Evolutionary conservation across 2,329 filamentous ascomycete species (phyloP), one percentile per base, ranked within the genome.

Genomic region (Aplosporella prunicola): DNA sequence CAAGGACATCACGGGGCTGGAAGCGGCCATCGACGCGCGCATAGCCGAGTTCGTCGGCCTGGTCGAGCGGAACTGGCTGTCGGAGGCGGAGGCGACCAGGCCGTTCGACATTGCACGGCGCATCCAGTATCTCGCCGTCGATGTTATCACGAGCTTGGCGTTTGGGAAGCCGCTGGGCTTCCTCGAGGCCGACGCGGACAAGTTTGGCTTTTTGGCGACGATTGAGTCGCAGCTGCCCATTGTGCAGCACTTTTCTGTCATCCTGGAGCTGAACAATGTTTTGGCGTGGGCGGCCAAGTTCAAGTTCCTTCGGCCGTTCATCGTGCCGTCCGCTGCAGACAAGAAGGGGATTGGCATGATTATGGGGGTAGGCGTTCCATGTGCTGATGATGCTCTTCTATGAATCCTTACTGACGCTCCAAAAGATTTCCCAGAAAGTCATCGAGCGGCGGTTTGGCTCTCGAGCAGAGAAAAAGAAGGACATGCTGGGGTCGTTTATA

Each of bases 401-500:
- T n/a, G n/a, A n/a, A n/a, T n/a, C n/a, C n/a, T n/a, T n/a, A n/a
- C n/a, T n/a, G n/a, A n/a, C n/a, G n/a, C n/a, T n/a, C n/a, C n/a
- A n/a, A n/a, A n/a, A n/a, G n/a, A n/a, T n/a, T n/a, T n/a, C n/a
- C n/a, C n/a, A n/a, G n/a, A n/a, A n/a, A n/a, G n/a, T n/a, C n/a
- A n/a, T n/a, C n/a, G n/a, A n/a, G n/a, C n/a, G n/a, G n/a, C n/a
- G n/a, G n/a, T n/a, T n/a, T n/a, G n/a, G n/a, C n/a, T n/a, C n/a
- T n/a, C n/a, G n/a, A n/a, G 24, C n/a, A n/a, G n/a, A n/a, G n/a
- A n/a, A n/a, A n/a, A n/a, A 57, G 5, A 33, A 41, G 14, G 72
- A 75, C 44, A 76, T 76, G 71, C 59, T 76, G 5, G 64, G 62
- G 3, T 66, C 67, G 0, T 73, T 74, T 46, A 61, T 72, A 37